Evolutionary conservation across 768 basidiomycete species (phyloP).

Genomic region (Termitomyces sp.): DNA sequence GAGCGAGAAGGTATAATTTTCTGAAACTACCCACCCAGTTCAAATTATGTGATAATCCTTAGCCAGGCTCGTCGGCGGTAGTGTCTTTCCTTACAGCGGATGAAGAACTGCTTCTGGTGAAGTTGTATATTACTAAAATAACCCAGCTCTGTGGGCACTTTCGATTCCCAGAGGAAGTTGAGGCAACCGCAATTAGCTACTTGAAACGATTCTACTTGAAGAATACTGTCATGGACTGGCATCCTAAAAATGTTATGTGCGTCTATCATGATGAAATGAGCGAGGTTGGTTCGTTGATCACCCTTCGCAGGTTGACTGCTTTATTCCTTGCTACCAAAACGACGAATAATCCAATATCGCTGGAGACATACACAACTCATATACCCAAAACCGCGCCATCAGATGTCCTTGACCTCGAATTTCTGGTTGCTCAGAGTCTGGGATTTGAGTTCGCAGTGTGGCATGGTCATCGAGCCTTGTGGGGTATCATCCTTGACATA

Average conservation of each 20-base stretch:
- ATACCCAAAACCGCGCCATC: constrained; percentile 78
- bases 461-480: constrained; percentile 85
- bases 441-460: constrained; percentile 93
- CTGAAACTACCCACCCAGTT: constrained; percentile 10
- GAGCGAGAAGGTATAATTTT: constrained; percentile 61
- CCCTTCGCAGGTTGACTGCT: constrained; percentile 75
- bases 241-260: constrained; percentile 97
- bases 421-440: constrained; percentile 91
- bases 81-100: constrained; percentile 73
- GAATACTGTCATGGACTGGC: constrained; percentile 99
- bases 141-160: constrained; percentile 81
- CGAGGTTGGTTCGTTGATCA: not conserved
- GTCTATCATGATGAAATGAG: constrained; percentile 19
- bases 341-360: constrained; percentile 87
- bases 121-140: constrained; percentile 86
- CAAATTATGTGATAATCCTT: constrained; percentile 18
- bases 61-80: constrained; percentile 71
- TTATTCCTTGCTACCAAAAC: constrained; percentile 96
- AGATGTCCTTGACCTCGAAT: constrained; percentile 93
- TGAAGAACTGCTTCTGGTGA: constrained; percentile 87
- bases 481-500: constrained; percentile 86
- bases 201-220: constrained; percentile 95
- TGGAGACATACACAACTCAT: constrained; percentile 79
- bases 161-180: constrained; percentile 87
- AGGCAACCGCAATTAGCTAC: constrained; percentile 89